Evolutionary conservation across 352 stramenopile species (phyloP).

Genomic region (Globisporangium iwayamae): DNA sequence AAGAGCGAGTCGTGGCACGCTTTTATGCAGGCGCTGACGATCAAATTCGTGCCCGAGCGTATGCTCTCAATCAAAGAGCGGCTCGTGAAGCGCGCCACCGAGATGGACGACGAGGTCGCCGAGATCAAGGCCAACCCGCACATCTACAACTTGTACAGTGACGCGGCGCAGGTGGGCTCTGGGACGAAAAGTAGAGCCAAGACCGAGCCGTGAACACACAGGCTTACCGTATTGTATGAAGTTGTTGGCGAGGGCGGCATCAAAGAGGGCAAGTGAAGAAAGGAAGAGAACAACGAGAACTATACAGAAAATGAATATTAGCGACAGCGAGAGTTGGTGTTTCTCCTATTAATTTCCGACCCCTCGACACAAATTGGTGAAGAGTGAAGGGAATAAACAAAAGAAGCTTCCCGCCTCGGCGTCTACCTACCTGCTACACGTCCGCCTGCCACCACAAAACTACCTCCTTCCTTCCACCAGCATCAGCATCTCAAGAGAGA

Average conservation of each 20-base stretch:
- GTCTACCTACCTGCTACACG: conserved; percentile 13
- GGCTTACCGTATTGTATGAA: too few species aligned
- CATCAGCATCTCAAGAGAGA: background rate
- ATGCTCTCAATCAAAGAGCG: conserved; percentile 65
- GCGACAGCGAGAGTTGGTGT: conserved; percentile 13
- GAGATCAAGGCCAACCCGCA: conserved; percentile 58
- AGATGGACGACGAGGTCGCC: conserved; percentile 46
- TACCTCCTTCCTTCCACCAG: background rate
- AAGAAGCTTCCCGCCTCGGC: background rate
- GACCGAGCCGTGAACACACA: background rate
- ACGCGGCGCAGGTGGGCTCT: conserved; percentile 5
- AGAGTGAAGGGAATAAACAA: background rate
- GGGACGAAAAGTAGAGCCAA: background rate
- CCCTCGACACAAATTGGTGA: background rate
- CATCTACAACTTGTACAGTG: conserved; percentile 59
- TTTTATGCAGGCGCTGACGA: conserved; percentile 55
- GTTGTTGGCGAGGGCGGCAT: too few species aligned
- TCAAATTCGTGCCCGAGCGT: conserved; percentile 67
- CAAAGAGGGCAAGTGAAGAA: background rate
- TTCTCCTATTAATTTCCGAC: background rate
- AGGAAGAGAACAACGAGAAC: background rate
- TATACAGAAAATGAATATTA: conserved; percentile 17
- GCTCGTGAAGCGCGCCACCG: conserved; percentile 39
- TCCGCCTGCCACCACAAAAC: background rate
- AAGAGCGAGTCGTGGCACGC: conserved; percentile 42